These are phyloP conservation scores for Kandelia obovata DNA, from an alignment of 345 rosid genomes.

Conservation along the genomic window DNA sequence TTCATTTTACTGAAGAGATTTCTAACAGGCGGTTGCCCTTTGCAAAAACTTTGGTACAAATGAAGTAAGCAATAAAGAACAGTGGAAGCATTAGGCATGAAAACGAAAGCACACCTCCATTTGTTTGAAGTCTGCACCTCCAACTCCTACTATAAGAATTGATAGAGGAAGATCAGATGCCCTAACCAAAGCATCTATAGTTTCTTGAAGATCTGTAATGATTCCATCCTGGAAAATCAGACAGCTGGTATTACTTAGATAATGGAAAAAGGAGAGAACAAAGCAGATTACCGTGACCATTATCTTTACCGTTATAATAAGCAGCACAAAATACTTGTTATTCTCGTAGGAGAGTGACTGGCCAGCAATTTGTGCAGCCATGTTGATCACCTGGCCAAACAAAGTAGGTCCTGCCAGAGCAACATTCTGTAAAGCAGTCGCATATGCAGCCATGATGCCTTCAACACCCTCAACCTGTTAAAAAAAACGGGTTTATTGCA, in stretches of 20 bases:
- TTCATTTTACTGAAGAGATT: neutral
- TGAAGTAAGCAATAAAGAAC: neutral
- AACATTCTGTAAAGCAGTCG: conserved; percentile 47
- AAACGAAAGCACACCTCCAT: conserved; percentile 66
- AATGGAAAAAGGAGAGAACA: neutral
- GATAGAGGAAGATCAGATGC: conserved; percentile 96
- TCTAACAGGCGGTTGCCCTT: neutral
- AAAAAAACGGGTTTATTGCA: neutral
- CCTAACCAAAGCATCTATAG: conserved; percentile 69
- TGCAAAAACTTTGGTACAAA: neutral
- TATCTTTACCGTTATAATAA: conserved; percentile 51
- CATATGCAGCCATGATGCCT: conserved; percentile 81
- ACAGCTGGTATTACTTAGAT: neutral
- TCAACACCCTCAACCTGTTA: conserved; percentile 76
- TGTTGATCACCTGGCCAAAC: conserved; percentile 56
- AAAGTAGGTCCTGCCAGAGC: conserved; percentile 69
- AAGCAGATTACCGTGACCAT: neutral
- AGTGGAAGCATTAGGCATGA: neutral
- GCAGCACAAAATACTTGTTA: conserved; percentile 51
- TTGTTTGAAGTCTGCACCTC: conserved; percentile 69
- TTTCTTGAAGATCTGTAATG: conserved; percentile 69
- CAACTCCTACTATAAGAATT: conserved; percentile 81
- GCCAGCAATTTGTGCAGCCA: conserved; percentile 52
- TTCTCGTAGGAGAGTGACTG: conserved; percentile 25
- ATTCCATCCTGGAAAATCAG: conserved; percentile 69